Base-by-base conservation (phyloP, 176 grass and related monocot species). In the Bromus sterilis region DNA sequence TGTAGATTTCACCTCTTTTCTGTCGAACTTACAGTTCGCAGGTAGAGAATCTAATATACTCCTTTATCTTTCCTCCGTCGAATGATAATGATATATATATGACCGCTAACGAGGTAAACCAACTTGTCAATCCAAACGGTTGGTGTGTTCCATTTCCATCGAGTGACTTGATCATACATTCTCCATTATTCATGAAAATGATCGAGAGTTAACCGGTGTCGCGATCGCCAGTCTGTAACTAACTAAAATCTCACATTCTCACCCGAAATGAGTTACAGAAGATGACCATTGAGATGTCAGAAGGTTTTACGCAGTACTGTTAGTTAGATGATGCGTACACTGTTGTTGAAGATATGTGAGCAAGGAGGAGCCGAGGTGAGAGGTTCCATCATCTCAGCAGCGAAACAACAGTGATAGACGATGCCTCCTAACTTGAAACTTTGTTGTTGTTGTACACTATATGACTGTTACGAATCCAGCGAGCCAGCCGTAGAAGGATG, bases 331-430 rank as follows among this genome's bases (percentile, higher is more conserved):
- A n/a, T n/a, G n/a, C n/a, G n/a, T n/a, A n/a, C n/a, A n/a, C n/a
- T n/a, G n/a, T n/a, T n/a, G n/a, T n/a, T n/a, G n/a, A n/a, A n/a
- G n/a, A n/a, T n/a, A n/a, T n/a, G 16, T 56, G 5, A 15, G 12
- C 9, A 30, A 23, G 23, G 39, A 13, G 23, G 41, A 11, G 77
- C n/a, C 33, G n/a, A 68, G 35, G 25, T 42, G 55, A 7, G 49
- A 31, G 23, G 20, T 28, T 31, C 42, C 43, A 78, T 57, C 26
- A 63, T 39, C 11, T 39, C 11, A 63, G 37, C 39, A 42, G 15
- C n/a, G n/a, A n/a, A n/a, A n/a, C n/a, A 46, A 64, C 78, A 37
- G 31, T 67, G 77, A 66, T 71, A 43, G 67, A 71, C 30, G 49
- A 53, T 67, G 32, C 8, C 0, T 20, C 6, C 21, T 49, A n/a